phyloP scores from a whole-genome alignment of 2,329 filamentous ascomycete species.

The Metarhizium brunneum region DNA sequence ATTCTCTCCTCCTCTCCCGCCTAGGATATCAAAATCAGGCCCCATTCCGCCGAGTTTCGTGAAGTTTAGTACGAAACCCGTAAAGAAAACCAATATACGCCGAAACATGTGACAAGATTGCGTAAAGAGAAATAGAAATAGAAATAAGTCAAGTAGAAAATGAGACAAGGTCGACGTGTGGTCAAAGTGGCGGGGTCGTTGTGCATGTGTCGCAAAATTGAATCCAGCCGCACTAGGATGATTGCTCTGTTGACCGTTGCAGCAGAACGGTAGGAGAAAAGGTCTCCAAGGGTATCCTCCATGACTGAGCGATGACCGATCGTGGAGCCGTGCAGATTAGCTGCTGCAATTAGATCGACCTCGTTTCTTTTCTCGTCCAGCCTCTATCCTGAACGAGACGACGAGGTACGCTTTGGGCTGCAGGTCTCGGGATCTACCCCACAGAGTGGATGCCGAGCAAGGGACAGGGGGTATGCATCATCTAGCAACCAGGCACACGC shows the following conservation, averaged over 20 bases:
- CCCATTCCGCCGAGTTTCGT: background rate
- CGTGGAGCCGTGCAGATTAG: background rate
- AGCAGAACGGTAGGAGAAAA: background rate
- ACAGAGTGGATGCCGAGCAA: background rate
- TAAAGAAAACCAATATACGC: constrained; percentile 1
- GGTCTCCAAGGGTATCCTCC: background rate
- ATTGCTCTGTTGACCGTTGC: background rate
- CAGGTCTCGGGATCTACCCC: constrained; percentile 2
- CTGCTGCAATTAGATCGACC: background rate
- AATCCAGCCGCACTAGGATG: background rate
- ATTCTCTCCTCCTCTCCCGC: background rate
- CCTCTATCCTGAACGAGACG: background rate
- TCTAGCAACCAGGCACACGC: constrained; percentile 1
- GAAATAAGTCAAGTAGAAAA: background rate
- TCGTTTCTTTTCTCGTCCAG: background rate
- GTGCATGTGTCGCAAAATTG: background rate
- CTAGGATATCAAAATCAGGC: constrained; percentile 7
- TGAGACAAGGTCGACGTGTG: background rate
- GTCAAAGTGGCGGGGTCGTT: background rate
- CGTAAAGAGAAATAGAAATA: background rate
- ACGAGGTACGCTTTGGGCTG: background rate
- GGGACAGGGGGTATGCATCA: background rate
- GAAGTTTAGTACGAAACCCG: background rate
- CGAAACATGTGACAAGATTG: constrained; percentile 4
- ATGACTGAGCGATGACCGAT: background rate